Base-by-base conservation (phyloP, 23 red algal species). In the Agarophyton chilense region DNA sequence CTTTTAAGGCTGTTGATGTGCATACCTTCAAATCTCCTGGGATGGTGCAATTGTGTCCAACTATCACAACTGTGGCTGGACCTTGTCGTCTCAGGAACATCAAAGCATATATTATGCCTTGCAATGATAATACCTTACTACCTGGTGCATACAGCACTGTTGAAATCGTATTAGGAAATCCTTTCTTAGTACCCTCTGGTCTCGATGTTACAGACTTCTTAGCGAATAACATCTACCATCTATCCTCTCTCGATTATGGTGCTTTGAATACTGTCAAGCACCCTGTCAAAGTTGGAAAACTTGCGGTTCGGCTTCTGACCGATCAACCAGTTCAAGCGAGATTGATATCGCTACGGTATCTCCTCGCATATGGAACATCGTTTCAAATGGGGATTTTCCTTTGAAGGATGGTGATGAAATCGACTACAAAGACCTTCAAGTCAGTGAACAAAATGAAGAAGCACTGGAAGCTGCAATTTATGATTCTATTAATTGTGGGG, bases 361-460 rank as follows among this genome's bases (percentile, higher is more conserved):
- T n/a, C n/a, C 44, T 47, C 25, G 47, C n/a, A 42, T 81, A 10
- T 81, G 52, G 49, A 34, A 9, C 22, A 85, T 85, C 56, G 68
- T 85, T 4, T 65, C 56, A 4, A 85, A 85, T 49, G 81, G 33
- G 6, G 18, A 70, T 39, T 85, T 85, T 44, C 81, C 81, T 12
- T 29, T 85, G 81, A 85, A 85, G 17, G 55, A 65, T 10, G 35
- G 81, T 63, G 77, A 81, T 60, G 81, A 85, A 26, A 70, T 85
- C 56, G 81, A 85, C 81, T 85, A 85, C 43, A 85, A 85, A 36
- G 81, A 85, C 26, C 56, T 85, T 11, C 56, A 85, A 85, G 56
- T 85, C 44, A 54, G 81, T 31, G 81, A 33, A 36, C 81, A 85
- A 85, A 54, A 85, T 13, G 61, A 65, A 65, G 33, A 40, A 28